Conservation (phyloP, 1,284 basidiomycete species). For the Mycosarcoma mackinlayi region DNA sequence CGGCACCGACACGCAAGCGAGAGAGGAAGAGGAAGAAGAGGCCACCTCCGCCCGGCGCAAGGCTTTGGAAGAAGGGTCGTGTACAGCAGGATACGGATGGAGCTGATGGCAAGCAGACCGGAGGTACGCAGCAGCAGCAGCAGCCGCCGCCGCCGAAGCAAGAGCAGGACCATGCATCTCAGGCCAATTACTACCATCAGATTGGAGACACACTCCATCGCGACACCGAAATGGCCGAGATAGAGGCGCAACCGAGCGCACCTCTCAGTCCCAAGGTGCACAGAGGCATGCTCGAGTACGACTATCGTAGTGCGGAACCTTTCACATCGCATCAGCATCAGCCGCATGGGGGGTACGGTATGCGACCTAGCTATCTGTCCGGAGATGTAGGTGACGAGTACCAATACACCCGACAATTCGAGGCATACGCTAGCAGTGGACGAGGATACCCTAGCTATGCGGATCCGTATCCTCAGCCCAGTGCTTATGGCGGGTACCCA, state of each 20-base stretch:
- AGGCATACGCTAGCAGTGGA: background rate
- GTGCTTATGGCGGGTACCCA: background rate
- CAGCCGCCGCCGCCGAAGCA: background rate
- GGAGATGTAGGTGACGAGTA: background rate
- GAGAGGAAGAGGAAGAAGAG: slow-evolving; percentile 34
- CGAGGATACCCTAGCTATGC: background rate
- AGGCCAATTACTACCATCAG: background rate
- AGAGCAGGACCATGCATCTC: background rate
- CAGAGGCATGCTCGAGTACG: slow-evolving; percentile 1
- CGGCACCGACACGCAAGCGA: background rate
- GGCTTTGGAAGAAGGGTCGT: slow-evolving; percentile 45
- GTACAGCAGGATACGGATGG: slow-evolving; percentile 33
- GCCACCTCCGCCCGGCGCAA: slow-evolving; percentile 40
- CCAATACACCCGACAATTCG: slow-evolving; percentile 1
- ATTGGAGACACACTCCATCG: background rate
- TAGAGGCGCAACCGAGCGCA: background rate
- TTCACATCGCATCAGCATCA: background rate
- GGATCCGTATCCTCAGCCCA: slow-evolving; percentile 1
- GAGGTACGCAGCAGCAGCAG: slow-evolving; percentile 1
- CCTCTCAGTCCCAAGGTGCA: background rate
- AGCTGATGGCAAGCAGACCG: slow-evolving; percentile 2
- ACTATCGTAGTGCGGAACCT: background rate
- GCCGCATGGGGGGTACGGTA: slow-evolving; percentile 4
- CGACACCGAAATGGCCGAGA: background rate
- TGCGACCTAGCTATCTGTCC: slow-evolving; percentile 13